Percentiles rank a stretch among this genome's conserved stretches.
Conservation (phyloP, 1,284 basidiomycete genomes). For the Rhizoctonia solani region DNA sequence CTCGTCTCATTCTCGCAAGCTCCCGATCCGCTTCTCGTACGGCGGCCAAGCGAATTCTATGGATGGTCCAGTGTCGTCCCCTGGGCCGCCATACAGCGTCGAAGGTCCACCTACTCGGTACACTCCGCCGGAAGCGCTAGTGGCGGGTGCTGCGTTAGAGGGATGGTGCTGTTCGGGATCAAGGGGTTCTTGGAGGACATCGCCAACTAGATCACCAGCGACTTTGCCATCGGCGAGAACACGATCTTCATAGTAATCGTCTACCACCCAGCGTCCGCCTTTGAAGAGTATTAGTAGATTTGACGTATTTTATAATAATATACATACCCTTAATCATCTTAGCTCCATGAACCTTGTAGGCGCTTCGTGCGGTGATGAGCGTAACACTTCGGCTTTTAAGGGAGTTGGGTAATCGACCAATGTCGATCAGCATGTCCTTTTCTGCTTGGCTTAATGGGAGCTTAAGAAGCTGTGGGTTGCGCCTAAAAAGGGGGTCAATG, state of each 20-base stretch:
- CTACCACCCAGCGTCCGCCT: constrained; percentile 90
- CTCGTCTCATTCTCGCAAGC: constrained; percentile 64
- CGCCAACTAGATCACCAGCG: constrained; percentile 75
- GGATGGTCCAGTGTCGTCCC: constrained; percentile 75
- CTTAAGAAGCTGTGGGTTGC: constrained; percentile 88
- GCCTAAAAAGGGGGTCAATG: constrained; percentile 41
- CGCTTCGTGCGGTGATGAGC: constrained; percentile 88
- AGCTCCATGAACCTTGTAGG: constrained; percentile 92
- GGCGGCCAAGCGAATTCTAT: constrained; percentile 54
- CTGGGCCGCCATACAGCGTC: constrained; percentile 81
- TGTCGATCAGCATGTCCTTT: constrained; percentile 88
- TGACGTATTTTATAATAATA: not conserved
- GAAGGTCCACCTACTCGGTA: constrained; percentile 65
- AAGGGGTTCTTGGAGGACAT: constrained; percentile 52
- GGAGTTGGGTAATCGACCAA: constrained; percentile 85
- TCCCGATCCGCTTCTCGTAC: constrained; percentile 65
- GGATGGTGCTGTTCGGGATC: constrained; percentile 45
- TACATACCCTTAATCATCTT: constrained; percentile 81
- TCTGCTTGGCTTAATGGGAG: constrained; percentile 83
- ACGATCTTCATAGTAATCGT: constrained; percentile 94
- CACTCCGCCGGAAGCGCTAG: constrained; percentile 45
- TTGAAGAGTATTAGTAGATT: constrained; percentile 14
- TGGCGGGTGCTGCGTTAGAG: constrained; percentile 48
- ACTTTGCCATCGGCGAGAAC: constrained; percentile 70
- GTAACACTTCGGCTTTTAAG: constrained; percentile 91